phyloP scores from a whole-genome alignment of 495 filamentous ascomycete species.

The Aspergillus nanangensis region DNA sequence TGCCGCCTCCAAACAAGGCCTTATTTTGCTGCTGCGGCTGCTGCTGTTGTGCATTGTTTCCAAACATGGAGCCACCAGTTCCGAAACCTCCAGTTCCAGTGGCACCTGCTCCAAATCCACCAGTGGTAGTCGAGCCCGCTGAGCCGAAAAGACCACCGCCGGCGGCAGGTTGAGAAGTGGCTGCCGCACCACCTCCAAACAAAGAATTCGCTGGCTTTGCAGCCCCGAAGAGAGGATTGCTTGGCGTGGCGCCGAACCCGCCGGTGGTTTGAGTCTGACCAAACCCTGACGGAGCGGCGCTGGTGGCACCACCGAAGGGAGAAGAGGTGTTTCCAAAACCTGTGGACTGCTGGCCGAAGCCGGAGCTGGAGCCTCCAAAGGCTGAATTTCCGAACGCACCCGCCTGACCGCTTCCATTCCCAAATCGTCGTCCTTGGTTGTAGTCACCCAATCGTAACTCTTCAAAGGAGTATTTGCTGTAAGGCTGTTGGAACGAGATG shows the following conservation, averaged over 20 bases:
- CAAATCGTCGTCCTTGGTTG: conserved; percentile 74
- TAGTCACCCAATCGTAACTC: conserved; percentile 90
- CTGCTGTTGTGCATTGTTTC: conserved; percentile 28
- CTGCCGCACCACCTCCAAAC: conserved; percentile 33
- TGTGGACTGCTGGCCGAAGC: conserved; percentile 37
- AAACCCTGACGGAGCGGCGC: conserved; percentile 35
- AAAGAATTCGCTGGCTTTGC: conserved; percentile 35
- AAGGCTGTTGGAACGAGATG: conserved; percentile 79
- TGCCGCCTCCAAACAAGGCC: conserved; percentile 26
- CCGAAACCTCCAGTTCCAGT: conserved; percentile 21
- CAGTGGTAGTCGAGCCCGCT: conserved; percentile 22
- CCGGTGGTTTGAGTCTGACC: conserved; percentile 50
- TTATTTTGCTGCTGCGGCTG: conserved; percentile 37
- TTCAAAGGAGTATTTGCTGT: conserved; percentile 84
- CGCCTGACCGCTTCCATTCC: conserved; percentile 73
- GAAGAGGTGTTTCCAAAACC: conserved; percentile 51
- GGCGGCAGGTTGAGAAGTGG: too few relatives aligned
- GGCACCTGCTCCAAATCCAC: conserved; percentile 24
- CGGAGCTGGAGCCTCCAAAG: conserved; percentile 28
- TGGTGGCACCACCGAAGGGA: conserved; percentile 52
- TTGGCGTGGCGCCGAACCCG: conserved; percentile 50
- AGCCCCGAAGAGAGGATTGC: conserved; percentile 37
- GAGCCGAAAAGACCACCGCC: too few relatives aligned
- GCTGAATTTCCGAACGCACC: conserved; percentile 71
- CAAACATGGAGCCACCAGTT: conserved; percentile 44